Percentiles rank a stretch among this genome's conserved stretches.
Conservation (phyloP, 139 green algal species). For the Chloropicon primus region DNA sequence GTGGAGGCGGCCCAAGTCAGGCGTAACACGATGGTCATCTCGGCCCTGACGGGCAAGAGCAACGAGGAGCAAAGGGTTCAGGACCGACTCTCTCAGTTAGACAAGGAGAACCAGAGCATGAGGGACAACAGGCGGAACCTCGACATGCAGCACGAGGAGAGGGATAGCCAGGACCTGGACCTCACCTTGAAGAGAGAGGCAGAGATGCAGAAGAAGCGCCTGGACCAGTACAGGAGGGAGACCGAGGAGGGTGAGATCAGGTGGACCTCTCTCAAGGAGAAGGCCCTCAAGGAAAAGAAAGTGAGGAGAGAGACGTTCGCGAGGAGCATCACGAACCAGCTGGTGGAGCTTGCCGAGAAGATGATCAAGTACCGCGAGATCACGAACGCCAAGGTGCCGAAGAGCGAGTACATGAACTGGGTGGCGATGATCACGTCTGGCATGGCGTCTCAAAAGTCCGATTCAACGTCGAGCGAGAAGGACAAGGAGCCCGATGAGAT, state of each 20-base stretch:
- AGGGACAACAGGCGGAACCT: slow-evolving; percentile 37
- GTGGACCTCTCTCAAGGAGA: slow-evolving; percentile 16
- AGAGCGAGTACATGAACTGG: slow-evolving; percentile 41
- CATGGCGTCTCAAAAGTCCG: background rate
- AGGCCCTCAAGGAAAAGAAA: slow-evolving; percentile 14
- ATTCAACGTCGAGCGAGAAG: slow-evolving; percentile 14
- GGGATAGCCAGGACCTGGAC: slow-evolving; percentile 36
- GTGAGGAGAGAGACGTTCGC: slow-evolving; percentile 21
- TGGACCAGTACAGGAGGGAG: slow-evolving; percentile 4
- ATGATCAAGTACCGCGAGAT: slow-evolving; percentile 29
- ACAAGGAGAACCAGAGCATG: slow-evolving; percentile 41
- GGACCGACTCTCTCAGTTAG: slow-evolving; percentile 7
- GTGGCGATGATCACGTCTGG: slow-evolving; percentile 35
- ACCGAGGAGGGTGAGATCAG: background rate
- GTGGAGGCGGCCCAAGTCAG: background rate
- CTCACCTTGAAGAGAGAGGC: slow-evolving; percentile 34
- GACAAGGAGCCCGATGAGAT: slow-evolving; percentile 7
- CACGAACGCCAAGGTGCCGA: slow-evolving; percentile 33
- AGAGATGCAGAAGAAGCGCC: slow-evolving; percentile 27
- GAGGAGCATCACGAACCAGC: slow-evolving; percentile 26
- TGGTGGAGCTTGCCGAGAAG: slow-evolving; percentile 46
- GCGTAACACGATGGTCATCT: slow-evolving; percentile 20
- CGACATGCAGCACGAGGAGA: slow-evolving; percentile 46
- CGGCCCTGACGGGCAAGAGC: slow-evolving; percentile 27
- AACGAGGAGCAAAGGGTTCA: slow-evolving; percentile 38